Conservation (phyloP, 768 basidiomycete genomes). For the Galerina marginata region DNA sequence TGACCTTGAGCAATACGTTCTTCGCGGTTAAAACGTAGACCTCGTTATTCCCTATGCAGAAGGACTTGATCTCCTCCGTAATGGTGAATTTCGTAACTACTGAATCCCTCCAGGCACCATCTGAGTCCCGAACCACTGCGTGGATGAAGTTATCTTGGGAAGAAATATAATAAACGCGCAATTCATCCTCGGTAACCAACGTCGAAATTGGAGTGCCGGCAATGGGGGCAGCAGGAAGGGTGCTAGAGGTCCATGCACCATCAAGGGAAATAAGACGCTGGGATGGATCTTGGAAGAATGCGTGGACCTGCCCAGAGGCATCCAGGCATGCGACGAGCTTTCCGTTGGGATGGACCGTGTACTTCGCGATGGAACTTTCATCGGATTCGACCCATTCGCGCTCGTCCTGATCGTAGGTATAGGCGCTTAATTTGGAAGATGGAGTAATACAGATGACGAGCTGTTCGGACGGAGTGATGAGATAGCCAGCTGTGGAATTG, state of each 20-base stretch:
- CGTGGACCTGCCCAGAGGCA: not conserved
- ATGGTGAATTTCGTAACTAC: too few relatives aligned
- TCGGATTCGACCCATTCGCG: slow-evolving; percentile 25
- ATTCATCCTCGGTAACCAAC: not conserved
- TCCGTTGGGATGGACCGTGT: slow-evolving; percentile 24
- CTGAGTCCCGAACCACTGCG: too few relatives aligned
- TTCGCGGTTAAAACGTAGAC: too few relatives aligned
- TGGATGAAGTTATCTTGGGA: too few relatives aligned
- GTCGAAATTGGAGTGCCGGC: slow-evolving; percentile 6
- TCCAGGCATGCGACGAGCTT: slow-evolving; percentile 9
- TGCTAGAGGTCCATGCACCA: not conserved
- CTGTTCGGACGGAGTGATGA: not conserved
- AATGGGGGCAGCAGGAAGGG: not conserved
- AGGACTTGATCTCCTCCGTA: too few relatives aligned
- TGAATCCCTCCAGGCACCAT: too few relatives aligned
- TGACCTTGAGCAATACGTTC: too few relatives aligned
- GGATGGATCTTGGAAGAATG: slow-evolving; percentile 19
- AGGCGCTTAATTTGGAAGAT: slow-evolving; percentile 6
- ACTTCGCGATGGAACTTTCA: slow-evolving; percentile 12
- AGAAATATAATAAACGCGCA: slow-evolving; percentile 7
- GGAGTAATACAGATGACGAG: slow-evolving; percentile 11
- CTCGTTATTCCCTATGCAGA: too few relatives aligned
- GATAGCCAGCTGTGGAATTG: slow-evolving; percentile 15
- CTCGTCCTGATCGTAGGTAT: slow-evolving; percentile 13
- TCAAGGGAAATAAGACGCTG: slow-evolving; percentile 9